Conservation (phyloP, 176 grass and related monocot species). For the Musa troglodytarum region DNA sequence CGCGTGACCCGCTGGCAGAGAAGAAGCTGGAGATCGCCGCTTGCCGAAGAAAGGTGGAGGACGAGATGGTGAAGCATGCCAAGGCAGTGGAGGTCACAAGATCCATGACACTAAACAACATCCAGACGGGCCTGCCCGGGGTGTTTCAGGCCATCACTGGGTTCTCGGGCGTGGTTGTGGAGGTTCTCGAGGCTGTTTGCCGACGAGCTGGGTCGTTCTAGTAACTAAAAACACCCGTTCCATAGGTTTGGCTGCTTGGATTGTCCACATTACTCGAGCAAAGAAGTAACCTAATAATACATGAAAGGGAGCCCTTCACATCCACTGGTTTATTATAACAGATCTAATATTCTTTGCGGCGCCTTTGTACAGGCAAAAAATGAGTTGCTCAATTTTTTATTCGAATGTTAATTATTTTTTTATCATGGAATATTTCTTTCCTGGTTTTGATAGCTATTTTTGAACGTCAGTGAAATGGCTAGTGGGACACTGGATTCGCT, state of each 20-base stretch:
- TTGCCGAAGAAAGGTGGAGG: slow-evolving; percentile 73
- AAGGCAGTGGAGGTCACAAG: slow-evolving; percentile 82
- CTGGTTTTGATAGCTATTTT: too few relatives aligned
- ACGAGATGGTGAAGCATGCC: slow-evolving; percentile 70
- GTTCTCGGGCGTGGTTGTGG: slow-evolving; percentile 79
- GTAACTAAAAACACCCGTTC: not conserved
- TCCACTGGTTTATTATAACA: too few relatives aligned
- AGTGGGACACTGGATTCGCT: too few relatives aligned
- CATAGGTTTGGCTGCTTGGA: too few relatives aligned
- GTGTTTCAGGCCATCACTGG: slow-evolving; percentile 89
- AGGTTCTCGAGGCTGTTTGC: slow-evolving; percentile 65
- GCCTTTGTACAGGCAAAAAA: slow-evolving; percentile 32
- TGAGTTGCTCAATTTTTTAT: too few relatives aligned
- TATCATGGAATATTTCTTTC: too few relatives aligned
- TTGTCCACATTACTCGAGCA: too few relatives aligned
- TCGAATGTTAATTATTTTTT: too few relatives aligned
- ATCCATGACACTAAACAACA: slow-evolving; percentile 92
- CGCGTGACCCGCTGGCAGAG: slow-evolving; percentile 79
- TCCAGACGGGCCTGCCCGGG: slow-evolving; percentile 90
- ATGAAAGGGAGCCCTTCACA: too few relatives aligned
- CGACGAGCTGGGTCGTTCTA: slow-evolving; percentile 55
- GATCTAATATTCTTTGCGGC: slow-evolving; percentile 22
- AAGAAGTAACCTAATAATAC: too few relatives aligned
- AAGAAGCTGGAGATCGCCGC: slow-evolving; percentile 76
- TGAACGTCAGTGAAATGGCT: too few relatives aligned